Evolutionary conservation across 208 protist genomes (phyloP).

Genomic region (Strigomonas culicis): DNA sequence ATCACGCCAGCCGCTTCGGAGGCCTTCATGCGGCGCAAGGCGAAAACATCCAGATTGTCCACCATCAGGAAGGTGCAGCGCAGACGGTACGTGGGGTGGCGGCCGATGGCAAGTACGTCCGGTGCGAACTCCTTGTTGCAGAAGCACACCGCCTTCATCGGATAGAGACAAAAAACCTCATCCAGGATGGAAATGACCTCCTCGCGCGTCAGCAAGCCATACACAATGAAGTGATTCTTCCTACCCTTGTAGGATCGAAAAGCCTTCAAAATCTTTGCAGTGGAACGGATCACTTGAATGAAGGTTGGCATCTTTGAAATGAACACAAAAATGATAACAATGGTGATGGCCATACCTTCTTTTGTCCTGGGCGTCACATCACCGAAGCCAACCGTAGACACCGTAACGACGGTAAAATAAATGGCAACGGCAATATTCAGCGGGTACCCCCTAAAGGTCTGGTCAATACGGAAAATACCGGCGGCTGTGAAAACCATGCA

Average conservation of each 20-base stretch:
- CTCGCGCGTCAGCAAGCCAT: slow-evolving; percentile 59
- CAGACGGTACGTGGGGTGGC: slow-evolving; percentile 76
- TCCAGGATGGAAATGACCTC: slow-evolving; percentile 79
- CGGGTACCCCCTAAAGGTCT: slow-evolving; percentile 60
- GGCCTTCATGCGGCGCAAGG: slow-evolving; percentile 63
- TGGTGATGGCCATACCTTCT: slow-evolving; percentile 53
- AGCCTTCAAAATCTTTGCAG: slow-evolving; percentile 50
- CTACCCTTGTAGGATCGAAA: slow-evolving; percentile 69
- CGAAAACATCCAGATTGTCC: slow-evolving; percentile 49
- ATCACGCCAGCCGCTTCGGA: slow-evolving; percentile 61
- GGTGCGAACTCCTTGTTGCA: slow-evolving; percentile 63
- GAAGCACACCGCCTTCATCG: slow-evolving; percentile 84
- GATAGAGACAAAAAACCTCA: slow-evolving; percentile 82
- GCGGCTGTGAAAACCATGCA: slow-evolving; percentile 68
- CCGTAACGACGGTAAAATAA: slow-evolving; percentile 80
- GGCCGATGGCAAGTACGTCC: slow-evolving; percentile 66
- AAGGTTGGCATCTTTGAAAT: slow-evolving; percentile 82
- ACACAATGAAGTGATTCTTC: slow-evolving; percentile 78
- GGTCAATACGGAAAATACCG: slow-evolving; percentile 66
- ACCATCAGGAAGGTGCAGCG: slow-evolving; percentile 71
- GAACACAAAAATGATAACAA: slow-evolving; percentile 83
- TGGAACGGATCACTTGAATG: slow-evolving; percentile 62
- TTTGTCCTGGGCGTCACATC: slow-evolving; percentile 66
- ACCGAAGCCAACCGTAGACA: slow-evolving; percentile 81
- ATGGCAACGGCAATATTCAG: slow-evolving; percentile 56